phyloP scores from a whole-genome alignment of 2,329 filamentous ascomycete species.

The Alternaria brassicae region DNA sequence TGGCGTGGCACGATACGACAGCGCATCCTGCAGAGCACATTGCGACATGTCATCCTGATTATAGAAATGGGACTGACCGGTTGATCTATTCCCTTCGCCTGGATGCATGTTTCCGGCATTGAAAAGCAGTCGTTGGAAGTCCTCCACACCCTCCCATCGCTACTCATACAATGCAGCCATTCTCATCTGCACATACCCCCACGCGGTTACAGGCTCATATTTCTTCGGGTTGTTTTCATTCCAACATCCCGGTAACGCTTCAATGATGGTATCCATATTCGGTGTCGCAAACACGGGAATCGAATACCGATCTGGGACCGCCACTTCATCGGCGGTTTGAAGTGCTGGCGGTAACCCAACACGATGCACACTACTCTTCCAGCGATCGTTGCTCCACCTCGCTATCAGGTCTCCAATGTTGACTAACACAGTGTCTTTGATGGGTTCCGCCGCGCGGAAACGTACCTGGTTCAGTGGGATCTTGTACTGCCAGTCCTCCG shows the following conservation, averaged over 20 bases:
- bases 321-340: slow-evolving; percentile 16
- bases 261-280: slow-evolving; percentile 49
- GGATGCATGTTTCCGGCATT: not conserved
- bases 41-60: not conserved
- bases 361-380: slow-evolving; percentile 50
- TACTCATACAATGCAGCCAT: slow-evolving; percentile 27
- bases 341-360: slow-evolving; percentile 41
- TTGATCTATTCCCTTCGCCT: not conserved
- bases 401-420: slow-evolving; percentile 53
- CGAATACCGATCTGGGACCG: slow-evolving; percentile 49
- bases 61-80: not conserved
- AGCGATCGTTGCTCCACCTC: slow-evolving; percentile 49
- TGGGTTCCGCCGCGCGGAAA: slow-evolving; percentile 40
- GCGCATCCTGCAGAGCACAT: not conserved
- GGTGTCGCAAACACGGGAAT: slow-evolving; percentile 53
- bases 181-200: slow-evolving; percentile 41
- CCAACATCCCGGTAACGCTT: slow-evolving; percentile 46
- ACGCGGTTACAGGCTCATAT: slow-evolving; percentile 51
- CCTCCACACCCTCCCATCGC: not conserved
- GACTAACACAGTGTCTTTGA: slow-evolving; percentile 47
- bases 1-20: not conserved
- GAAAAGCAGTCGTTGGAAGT: not conserved
- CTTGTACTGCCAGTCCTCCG: slow-evolving; percentile 51
- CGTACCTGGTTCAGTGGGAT: slow-evolving; percentile 34
- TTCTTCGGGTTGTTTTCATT: slow-evolving; percentile 40